These are phyloP conservation scores for Lathyrus aphaca DNA, from an alignment of 306 rosid genomes.

Conservation along the genomic window DNA sequence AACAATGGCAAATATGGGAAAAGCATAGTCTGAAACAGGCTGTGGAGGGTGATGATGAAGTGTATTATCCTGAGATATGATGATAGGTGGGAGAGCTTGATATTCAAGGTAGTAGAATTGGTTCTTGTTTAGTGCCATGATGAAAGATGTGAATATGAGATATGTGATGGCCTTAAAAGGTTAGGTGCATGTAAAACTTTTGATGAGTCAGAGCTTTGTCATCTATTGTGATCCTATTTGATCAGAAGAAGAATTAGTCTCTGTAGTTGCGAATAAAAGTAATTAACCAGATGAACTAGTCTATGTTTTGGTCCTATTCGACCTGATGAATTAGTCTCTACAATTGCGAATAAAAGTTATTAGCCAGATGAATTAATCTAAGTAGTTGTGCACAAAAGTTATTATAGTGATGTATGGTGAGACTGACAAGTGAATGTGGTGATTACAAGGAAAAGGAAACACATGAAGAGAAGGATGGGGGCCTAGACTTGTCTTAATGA, in stretches of 20 bases:
- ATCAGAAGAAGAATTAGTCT: neutral
- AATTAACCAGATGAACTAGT: neutral
- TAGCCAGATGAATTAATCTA: neutral
- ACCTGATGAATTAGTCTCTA: no score
- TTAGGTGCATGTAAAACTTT: neutral
- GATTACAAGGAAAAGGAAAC: constrained; percentile 31
- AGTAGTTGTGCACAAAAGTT: neutral
- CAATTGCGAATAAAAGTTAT: no score
- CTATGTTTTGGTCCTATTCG: neutral
- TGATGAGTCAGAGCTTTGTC: neutral
- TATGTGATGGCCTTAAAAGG: constrained; percentile 25
- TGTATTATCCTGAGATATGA: constrained; percentile 36
- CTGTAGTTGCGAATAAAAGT: no score
- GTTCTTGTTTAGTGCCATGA: constrained; percentile 50
- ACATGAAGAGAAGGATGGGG: constrained; percentile 36
- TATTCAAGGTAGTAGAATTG: constrained; percentile 45
- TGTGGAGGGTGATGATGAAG: constrained; percentile 33
- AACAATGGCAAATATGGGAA: constrained; percentile 62
- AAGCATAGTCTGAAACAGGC: constrained; percentile 54
- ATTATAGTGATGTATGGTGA: neutral
- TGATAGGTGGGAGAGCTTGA: constrained; percentile 48
- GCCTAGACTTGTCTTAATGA: constrained; percentile 39
- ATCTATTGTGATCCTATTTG: neutral
- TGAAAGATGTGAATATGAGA: constrained; percentile 33
- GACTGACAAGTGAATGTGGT: constrained; percentile 23